phyloP scores from a whole-genome alignment of 768 basidiomycete genomes.

The Inosperma sp. region DNA sequence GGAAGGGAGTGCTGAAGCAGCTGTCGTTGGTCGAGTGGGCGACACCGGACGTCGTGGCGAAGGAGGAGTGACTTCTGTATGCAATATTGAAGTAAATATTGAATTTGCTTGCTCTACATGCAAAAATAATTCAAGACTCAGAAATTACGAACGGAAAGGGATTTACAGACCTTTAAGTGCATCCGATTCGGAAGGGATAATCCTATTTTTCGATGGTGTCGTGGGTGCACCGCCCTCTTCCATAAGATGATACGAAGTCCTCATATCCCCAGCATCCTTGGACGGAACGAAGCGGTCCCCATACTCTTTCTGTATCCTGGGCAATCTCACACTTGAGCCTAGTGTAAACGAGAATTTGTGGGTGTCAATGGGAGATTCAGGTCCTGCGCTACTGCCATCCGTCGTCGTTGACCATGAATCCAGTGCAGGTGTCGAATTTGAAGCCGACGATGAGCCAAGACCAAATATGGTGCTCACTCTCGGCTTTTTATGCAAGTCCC shows the following conservation, averaged over 20 bases:
- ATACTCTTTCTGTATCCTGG: conserved; percentile 40
- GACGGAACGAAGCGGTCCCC: conserved; percentile 69
- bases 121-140: background rate
- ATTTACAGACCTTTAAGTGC: conserved; percentile 59
- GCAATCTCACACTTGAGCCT: conserved; percentile 8
- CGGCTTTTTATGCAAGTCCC: conserved; percentile 25
- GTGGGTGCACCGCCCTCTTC: conserved; percentile 46
- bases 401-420: conserved; percentile 52
- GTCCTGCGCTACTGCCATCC: conserved; percentile 45
- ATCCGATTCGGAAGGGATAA: conserved; percentile 66
- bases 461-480: conserved; percentile 47
- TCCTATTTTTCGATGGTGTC: conserved; percentile 56
- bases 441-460: conserved; percentile 31
- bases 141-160: background rate
- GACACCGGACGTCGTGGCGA: conserved; percentile 57
- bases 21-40: conserved; percentile 46
- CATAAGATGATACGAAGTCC: conserved; percentile 64
- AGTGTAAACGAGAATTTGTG: conserved; percentile 8
- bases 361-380: conserved; percentile 36
- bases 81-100: conserved; percentile 71
- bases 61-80: conserved; percentile 70
- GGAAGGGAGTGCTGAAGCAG: conserved; percentile 31
- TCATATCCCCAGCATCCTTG: conserved; percentile 57
- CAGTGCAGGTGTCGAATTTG: conserved; percentile 50
- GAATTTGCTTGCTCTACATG: conserved; percentile 75